Conservation (phyloP, 225 moss, liverwort and hornwort species). For the Polytrichum formosum region DNA sequence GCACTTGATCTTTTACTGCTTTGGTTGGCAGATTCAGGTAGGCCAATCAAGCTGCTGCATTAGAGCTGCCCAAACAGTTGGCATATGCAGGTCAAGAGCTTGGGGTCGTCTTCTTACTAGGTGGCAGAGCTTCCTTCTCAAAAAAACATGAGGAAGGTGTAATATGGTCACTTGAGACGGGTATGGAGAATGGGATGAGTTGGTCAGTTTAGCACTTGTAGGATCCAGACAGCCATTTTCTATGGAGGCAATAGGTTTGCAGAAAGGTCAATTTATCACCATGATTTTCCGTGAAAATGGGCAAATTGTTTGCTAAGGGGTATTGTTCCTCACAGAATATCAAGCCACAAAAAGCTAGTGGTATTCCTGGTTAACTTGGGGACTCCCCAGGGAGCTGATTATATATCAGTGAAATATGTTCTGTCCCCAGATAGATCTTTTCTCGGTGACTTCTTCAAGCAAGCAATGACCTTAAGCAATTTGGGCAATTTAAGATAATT, state of each 20-base stretch:
- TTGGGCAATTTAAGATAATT: too few species aligned
- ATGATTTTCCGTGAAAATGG: slow-evolving; percentile 29
- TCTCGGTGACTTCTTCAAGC: too few species aligned
- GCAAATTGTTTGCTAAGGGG: slow-evolving; percentile 27
- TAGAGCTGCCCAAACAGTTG: slow-evolving; percentile 14
- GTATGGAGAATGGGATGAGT: slow-evolving; percentile 23
- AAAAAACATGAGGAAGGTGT: slow-evolving; percentile 17
- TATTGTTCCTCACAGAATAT: too few species aligned
- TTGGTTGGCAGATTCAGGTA: slow-evolving; percentile 4
- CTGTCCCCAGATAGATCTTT: too few species aligned
- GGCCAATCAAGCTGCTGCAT: slow-evolving; percentile 6
- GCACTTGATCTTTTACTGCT: slow-evolving; percentile 29
- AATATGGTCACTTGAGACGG: slow-evolving; percentile 20
- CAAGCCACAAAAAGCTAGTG: too few species aligned
- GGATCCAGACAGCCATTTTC: slow-evolving; percentile 19
- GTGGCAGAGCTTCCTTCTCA: slow-evolving; percentile 28
- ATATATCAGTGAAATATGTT: too few species aligned
- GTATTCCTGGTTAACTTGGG: too few species aligned
- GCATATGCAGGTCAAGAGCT: slow-evolving; percentile 18
- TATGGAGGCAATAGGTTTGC: slow-evolving; percentile 6
- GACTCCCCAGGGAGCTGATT: too few species aligned
- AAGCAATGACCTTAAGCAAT: too few species aligned
- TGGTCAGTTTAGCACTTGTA: slow-evolving; percentile 15
- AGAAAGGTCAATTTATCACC: slow-evolving; percentile 15
- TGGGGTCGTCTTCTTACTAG: slow-evolving; percentile 10